A percentile compares a stretch with the other conserved stretches of the same genome.
Evolutionary conservation across 1,284 basidiomycete species (phyloP).

Genomic region (Polyporus tsugae): DNA sequence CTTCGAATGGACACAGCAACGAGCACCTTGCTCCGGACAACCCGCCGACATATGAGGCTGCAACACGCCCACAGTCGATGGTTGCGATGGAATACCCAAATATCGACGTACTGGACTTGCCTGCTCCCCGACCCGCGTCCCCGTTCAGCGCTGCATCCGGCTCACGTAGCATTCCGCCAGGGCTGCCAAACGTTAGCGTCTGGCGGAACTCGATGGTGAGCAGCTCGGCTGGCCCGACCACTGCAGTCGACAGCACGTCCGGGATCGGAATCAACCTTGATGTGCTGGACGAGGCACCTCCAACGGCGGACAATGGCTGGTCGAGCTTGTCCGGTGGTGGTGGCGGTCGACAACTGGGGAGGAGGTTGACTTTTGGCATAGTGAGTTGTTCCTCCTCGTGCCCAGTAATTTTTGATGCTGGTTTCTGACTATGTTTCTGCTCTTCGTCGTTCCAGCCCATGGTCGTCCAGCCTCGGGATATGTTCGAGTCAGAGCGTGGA

Average conservation of each 20-base stretch:
- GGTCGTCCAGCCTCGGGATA: constrained; percentile 51
- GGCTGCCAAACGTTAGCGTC: constrained; percentile 52
- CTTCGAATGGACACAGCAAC: constrained; percentile 35
- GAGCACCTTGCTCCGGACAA: constrained; percentile 28
- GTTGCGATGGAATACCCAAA: constrained; percentile 35
- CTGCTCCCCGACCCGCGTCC: constrained; percentile 60
- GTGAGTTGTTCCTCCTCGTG: constrained; percentile 46
- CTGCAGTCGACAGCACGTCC: constrained; percentile 38
- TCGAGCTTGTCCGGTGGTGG: constrained; percentile 53
- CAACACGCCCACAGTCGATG: constrained; percentile 26
- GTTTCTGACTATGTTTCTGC: neutral
- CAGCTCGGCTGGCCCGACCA: constrained; percentile 29
- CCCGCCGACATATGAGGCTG: constrained; percentile 48
- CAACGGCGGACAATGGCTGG: constrained; percentile 64
- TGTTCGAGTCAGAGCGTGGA: constrained; percentile 58
- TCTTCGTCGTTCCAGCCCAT: constrained; percentile 41
- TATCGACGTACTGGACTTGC: constrained; percentile 67
- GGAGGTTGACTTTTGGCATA: constrained; percentile 66
- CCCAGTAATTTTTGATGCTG: neutral
- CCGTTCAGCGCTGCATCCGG: constrained; percentile 54
- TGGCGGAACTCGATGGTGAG: constrained; percentile 52
- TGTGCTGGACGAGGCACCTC: constrained; percentile 70
- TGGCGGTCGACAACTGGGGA: constrained; percentile 39
- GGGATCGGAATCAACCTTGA: constrained; percentile 54
- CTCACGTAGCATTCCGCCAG: constrained; percentile 54